These are phyloP conservation scores for Retiboletus flavoniger DNA, from an alignment of 1,284 basidiomycete species.

Conservation along the genomic window DNA sequence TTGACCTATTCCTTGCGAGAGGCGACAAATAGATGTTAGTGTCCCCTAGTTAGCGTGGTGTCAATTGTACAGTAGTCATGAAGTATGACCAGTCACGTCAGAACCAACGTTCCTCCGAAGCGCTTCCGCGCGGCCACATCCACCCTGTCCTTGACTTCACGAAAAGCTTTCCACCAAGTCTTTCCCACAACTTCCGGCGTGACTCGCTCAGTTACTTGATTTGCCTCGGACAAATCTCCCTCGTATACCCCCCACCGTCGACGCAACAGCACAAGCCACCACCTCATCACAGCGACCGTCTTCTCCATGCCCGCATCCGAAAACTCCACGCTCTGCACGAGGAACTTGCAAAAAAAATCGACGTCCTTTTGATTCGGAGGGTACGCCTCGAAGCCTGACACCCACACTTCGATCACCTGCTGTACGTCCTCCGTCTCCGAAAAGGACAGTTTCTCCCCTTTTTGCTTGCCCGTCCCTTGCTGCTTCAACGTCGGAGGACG, in stretches of 20 bases:
- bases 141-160: conserved; percentile 60
- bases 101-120: conserved; percentile 64
- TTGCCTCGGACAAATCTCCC: conserved; percentile 37
- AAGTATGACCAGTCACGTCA: conserved; percentile 23
- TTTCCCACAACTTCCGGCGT: conserved; percentile 47
- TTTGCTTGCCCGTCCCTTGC: conserved; percentile 46
- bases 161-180: conserved; percentile 77
- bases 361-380: conserved; percentile 70
- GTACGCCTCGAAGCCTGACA: conserved; percentile 54
- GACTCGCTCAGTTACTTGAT: conserved; percentile 29
- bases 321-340: conserved; percentile 64
- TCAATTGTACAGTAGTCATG: conserved; percentile 1
- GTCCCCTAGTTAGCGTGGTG: not conserved
- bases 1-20: conserved; percentile 51
- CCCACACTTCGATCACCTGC: conserved; percentile 69
- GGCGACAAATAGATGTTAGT: conserved; percentile 33
- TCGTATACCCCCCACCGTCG: conserved; percentile 57
- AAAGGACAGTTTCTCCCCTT: conserved; percentile 54
- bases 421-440: conserved; percentile 68
- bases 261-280: conserved; percentile 72
- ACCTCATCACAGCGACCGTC: conserved; percentile 68
- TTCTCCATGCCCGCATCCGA: conserved; percentile 66
- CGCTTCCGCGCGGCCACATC: conserved; percentile 57
- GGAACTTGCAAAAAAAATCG: conserved; percentile 66
- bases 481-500: conserved; percentile 54